Evolutionary conservation across 1,139 yeast species (phyloP), one percentile per base, ranked within the genome.

Genomic region (Hemisphaericaspora xylofermentans): DNA sequence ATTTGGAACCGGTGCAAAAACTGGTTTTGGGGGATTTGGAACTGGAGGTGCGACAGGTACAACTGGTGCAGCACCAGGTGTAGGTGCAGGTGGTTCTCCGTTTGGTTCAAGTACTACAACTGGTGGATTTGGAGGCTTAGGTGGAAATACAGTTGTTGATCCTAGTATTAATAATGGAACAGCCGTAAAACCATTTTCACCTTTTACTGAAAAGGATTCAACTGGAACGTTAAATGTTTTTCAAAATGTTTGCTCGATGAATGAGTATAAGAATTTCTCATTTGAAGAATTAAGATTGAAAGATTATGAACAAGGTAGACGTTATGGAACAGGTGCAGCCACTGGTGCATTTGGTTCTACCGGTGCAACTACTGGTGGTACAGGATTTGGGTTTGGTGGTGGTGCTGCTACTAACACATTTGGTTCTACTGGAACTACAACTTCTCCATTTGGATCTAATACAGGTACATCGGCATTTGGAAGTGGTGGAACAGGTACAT

Each of bases 271-370:
- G 51, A 82, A 82, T 54, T 87, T 66, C 54, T 86, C 96, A 0
- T 78, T 84, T 55, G 97, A 91, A 61, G 98, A 93, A 61, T 75
- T 93, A 63, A 77, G 99, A 60, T 68, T 78, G 52, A 93, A 86
- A 61, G 99, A 93, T 64, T 93, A 93, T 60, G 81, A 82, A 55
- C 88, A 82, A 48, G 80, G 80, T 47, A 74, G 95, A 51, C 77
- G 82, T 43, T 80, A 55, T 49, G 45, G 50, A 19, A 43, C 58
- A 10, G 57, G 60, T 14, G 47, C 51, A 9, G 57, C 63, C 36
- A 59, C 54, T 34, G 64, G 63, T 17, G 53, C 57, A 29, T 41
- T 50, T 16, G 82, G 81, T 37, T 6, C 33, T 30, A 46, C 54
- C 32, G 46, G 54, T 25, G 44, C 50, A 18, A 42, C 53, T 13